Base-by-base conservation (phyloP, 768 basidiomycete species). In the Mycena vulgaris region DNA sequence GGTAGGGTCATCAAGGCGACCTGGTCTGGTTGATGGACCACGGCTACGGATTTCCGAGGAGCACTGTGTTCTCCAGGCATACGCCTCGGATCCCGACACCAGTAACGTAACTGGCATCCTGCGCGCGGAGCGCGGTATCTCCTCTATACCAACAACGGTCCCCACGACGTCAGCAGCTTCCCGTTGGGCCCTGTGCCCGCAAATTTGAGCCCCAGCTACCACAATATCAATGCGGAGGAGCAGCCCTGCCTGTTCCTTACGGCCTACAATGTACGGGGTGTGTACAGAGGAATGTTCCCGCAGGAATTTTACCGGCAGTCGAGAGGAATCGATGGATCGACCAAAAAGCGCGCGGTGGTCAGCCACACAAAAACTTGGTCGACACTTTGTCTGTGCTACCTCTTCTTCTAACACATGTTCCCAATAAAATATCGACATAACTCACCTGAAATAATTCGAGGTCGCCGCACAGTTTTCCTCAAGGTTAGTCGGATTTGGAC, bases 141-240 rank as follows among this genome's bases (percentile, higher is more conserved):
- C 78, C 91, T 90, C 55, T 86, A 85, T 19, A 89, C 90, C 35
- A n/a, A n/a, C n/a, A n/a, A n/a, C n/a, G n/a, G n/a, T 9, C 89
- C 80, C 67, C 81, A 87, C 33, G 83, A 88, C 69, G n/a, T 82
- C 79, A 1, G 89, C 87, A 40, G 88, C 84, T 6, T 88, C 85
- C 35, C 96, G 88, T 94, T 67, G 83, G 83, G 5, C 93, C 84
- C 33, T 11, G 5, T 70, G 91, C 85, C 2, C 79, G 90, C 74
- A 98, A 96, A 45, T 93, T 82, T 82, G 95, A 97, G 0, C 92
- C 42, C 42, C 6, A 45, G 42, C 14, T 14, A 14, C 42, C 17
- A 45, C 42, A 21, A n/a, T n/a, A n/a, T 21, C 42, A 21, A 45
- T 5, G 42, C 9, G 21, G 42, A 45, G 9, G 10, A 5, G 10